Conservation (phyloP, 768 basidiomycete genomes). For the Serendipita sp. region DNA sequence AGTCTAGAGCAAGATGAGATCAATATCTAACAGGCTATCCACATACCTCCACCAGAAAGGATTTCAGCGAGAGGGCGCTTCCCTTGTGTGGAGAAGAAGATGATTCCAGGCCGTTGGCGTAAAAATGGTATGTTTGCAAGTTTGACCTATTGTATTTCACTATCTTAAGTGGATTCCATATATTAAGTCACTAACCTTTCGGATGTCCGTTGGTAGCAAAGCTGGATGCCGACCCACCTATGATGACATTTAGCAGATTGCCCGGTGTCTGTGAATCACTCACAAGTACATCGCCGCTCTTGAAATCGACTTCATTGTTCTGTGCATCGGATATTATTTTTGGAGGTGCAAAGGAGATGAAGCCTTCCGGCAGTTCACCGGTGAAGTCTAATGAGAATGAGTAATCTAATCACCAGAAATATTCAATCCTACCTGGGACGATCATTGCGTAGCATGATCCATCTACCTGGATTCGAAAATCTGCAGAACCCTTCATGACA, state of each 20-base stretch:
- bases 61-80: background rate
- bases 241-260: background rate
- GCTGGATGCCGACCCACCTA: conserved; percentile 2
- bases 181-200: background rate
- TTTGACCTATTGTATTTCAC: background rate
- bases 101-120: background rate
- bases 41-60: conserved; percentile 3
- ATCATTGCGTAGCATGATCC: background rate
- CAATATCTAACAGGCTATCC: background rate
- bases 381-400: background rate
- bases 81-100: background rate
- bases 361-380: background rate
- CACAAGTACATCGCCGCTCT: background rate
- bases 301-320: background rate
- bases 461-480: background rate
- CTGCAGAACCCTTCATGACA: background rate
- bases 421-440: background rate
- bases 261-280: background rate
- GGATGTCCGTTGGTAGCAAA: background rate
- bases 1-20: background rate
- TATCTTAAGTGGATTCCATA: background rate
- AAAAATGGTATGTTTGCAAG: background rate
- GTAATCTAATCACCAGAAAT: background rate
- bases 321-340: background rate
- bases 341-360: background rate